These are phyloP conservation scores for Trametes versicolor DNA, from an alignment of 1,284 basidiomycete species.

Conservation along the genomic window DNA sequence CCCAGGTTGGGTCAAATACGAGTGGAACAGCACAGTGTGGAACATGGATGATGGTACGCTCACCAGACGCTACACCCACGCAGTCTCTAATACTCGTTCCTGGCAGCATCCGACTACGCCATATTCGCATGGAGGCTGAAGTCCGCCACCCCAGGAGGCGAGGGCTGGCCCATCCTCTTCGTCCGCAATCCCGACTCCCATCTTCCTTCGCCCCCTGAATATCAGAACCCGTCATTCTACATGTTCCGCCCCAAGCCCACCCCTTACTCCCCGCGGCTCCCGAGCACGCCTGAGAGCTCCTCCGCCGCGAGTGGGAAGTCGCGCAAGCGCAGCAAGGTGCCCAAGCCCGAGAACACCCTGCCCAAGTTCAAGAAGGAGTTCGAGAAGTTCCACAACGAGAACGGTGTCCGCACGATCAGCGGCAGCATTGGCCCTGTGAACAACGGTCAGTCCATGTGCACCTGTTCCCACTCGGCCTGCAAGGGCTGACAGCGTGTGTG, in stretches of 20 bases:
- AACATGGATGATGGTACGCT: conserved; percentile 79
- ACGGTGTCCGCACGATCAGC: conserved; percentile 93
- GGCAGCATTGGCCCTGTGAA: conserved; percentile 92
- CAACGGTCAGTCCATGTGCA: conserved; percentile 66
- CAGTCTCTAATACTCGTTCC: not conserved
- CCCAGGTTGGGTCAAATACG: conserved; percentile 84
- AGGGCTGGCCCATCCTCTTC: conserved; percentile 63
- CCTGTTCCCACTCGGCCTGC: conserved; percentile 3
- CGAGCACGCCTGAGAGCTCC: conserved; percentile 40
- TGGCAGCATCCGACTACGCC: conserved; percentile 77
- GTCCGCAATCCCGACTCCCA: conserved; percentile 68
- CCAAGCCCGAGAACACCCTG: conserved; percentile 48
- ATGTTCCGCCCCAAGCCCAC: conserved; percentile 57
- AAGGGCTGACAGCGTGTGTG: conserved; percentile 20
- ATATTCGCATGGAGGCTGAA: conserved; percentile 80
- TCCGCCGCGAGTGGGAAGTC: conserved; percentile 52
- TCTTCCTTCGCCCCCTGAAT: conserved; percentile 67
- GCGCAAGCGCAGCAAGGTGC: conserved; percentile 47
- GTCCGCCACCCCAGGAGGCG: conserved; percentile 43
- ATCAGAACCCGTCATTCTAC: conserved; percentile 77
- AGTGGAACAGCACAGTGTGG: conserved; percentile 78
- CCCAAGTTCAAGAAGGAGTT: conserved; percentile 82
- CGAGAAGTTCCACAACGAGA: conserved; percentile 87
- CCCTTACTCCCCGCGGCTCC: conserved; percentile 39
- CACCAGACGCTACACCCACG: not conserved